A percentile compares a stretch with the other conserved stretches of the same genome.
These are phyloP conservation scores for Chrysopogon serrulatus DNA, from an alignment of 176 grass and related monocot species.

Conservation along the genomic window DNA sequence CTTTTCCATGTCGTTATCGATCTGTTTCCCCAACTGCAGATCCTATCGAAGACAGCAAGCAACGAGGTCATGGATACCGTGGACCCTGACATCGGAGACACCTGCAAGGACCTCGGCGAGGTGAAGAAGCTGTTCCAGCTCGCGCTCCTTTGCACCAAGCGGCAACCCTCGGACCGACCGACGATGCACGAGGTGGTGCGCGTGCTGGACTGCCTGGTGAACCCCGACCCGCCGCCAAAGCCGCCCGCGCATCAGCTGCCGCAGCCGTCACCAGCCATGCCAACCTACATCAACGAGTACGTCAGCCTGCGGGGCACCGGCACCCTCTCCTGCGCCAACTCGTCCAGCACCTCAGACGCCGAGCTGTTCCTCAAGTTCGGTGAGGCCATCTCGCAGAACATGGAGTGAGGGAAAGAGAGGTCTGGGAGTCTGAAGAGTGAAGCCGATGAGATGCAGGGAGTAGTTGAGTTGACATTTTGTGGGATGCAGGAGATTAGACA, in stretches of 20 bases:
- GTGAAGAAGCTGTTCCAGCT: conserved; percentile 93
- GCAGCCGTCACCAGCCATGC: background rate
- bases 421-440: background rate
- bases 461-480: conserved; percentile 27
- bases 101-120: conserved; percentile 77
- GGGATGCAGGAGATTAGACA: conserved; percentile 24
- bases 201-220: conserved; percentile 71
- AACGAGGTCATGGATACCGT: conserved; percentile 92
- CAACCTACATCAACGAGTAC: conserved; percentile 77
- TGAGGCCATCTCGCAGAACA: conserved; percentile 84
- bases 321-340: conserved; percentile 45
- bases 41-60: conserved; percentile 68
- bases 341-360: conserved; percentile 68
- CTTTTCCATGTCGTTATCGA: too few species aligned
- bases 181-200: conserved; percentile 95
- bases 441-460: background rate
- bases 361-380: conserved; percentile 98
- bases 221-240: conserved; percentile 45
- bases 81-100: conserved; percentile 56
- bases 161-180: conserved; percentile 74
- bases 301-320: conserved; percentile 59
- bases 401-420: conserved; percentile 30
- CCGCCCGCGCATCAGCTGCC: background rate
- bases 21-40: conserved; percentile 40
- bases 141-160: conserved; percentile 82